Evolutionary conservation across 2,329 filamentous ascomycete species (phyloP).

Genomic region (Xylaria multiplex): DNA sequence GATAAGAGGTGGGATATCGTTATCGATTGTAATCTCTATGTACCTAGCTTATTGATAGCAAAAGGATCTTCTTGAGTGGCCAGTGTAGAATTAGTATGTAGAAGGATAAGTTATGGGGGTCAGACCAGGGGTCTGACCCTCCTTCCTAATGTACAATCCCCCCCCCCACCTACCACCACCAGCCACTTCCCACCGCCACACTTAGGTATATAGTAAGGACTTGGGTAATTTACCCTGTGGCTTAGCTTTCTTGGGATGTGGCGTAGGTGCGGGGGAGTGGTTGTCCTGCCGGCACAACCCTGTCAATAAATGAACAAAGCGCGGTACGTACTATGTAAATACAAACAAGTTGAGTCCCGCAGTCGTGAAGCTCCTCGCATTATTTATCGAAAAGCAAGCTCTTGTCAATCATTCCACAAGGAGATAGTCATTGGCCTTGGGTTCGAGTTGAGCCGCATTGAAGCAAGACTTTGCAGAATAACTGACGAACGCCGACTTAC

Average conservation of each 20-base stretch:
- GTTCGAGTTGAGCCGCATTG: background rate
- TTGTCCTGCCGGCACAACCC: slow-evolving; percentile 40
- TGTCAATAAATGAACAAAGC: slow-evolving; percentile 26
- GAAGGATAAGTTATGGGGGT: too few species aligned
- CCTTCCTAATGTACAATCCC: too few species aligned
- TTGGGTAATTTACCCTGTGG: too few species aligned
- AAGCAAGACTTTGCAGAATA: background rate
- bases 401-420: background rate
- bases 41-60: too few species aligned
- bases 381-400: background rate
- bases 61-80: too few species aligned
- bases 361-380: slow-evolving; percentile 1
- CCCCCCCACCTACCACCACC: too few species aligned
- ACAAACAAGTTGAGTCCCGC: slow-evolving; percentile 25
- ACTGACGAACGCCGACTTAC: too few species aligned
- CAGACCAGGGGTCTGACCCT: too few species aligned
- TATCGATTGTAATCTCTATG: slow-evolving; percentile 10
- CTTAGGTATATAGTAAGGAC: too few species aligned
- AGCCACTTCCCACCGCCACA: too few species aligned
- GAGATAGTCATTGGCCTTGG: background rate
- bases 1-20: slow-evolving; percentile 27
- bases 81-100: too few species aligned
- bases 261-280: slow-evolving; percentile 28
- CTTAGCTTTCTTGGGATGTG: background rate
- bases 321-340: slow-evolving; percentile 28